These are phyloP conservation scores for Kodamaea laetipori DNA, from an alignment of 805 yeast genomes.

Conservation along the genomic window DNA sequence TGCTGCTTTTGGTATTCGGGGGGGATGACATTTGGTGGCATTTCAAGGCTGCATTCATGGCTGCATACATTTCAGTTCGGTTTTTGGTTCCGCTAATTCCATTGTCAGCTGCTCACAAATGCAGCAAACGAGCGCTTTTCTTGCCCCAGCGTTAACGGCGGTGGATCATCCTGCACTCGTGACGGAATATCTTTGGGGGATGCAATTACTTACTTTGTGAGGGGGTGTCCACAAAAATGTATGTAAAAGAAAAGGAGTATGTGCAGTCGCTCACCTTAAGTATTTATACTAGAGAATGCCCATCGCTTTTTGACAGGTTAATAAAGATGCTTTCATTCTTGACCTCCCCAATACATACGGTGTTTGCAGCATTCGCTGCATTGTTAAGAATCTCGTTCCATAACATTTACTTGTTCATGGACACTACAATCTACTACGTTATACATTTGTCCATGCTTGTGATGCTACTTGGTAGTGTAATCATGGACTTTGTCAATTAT, in stretches of 20 bases:
- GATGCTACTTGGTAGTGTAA: slow-evolving; percentile 14
- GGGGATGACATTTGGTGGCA: too few species aligned
- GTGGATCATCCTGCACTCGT: too few species aligned
- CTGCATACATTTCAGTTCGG: too few species aligned
- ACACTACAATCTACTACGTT: slow-evolving; percentile 16
- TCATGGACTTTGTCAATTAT: slow-evolving; percentile 15
- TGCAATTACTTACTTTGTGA: too few species aligned
- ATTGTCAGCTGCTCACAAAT: too few species aligned
- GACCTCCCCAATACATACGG: slow-evolving; percentile 9
- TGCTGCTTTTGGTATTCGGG: too few species aligned
- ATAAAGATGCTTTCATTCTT: slow-evolving; percentile 5
- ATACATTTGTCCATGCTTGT: slow-evolving; percentile 18
- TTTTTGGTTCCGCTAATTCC: too few species aligned
- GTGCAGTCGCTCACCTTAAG: background rate
- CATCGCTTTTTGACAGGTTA: background rate
- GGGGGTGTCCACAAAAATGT: background rate
- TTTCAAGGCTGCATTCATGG: too few species aligned
- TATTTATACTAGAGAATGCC: slow-evolving; percentile 5
- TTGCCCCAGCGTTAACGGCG: too few species aligned
- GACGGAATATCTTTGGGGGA: too few species aligned
- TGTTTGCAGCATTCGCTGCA: slow-evolving; percentile 10
- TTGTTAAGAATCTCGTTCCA: slow-evolving; percentile 10
- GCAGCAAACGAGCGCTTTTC: too few species aligned
- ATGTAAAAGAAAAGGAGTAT: slow-evolving; percentile 1
- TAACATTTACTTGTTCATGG: slow-evolving; percentile 14